Evolutionary conservation across 441 rosid species (phyloP).

Genomic region (Euphorbia schlechtendalii): DNA sequence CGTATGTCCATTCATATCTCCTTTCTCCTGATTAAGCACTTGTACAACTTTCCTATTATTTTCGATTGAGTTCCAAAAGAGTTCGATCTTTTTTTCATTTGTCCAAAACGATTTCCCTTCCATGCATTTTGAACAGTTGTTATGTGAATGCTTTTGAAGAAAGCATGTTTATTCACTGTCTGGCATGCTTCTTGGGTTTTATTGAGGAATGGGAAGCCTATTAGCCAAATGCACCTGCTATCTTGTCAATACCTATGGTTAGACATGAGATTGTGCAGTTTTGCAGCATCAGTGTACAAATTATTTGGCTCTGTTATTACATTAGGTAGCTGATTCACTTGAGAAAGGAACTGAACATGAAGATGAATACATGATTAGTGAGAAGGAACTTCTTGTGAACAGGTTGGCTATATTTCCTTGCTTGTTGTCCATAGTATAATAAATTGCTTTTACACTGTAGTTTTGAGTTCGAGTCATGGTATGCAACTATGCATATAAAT

Average conservation of each 20-base stretch:
- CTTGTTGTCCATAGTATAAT: slow-evolving; percentile 4
- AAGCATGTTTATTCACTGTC: background rate
- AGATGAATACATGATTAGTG: slow-evolving; percentile 99
- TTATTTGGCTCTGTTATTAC: slow-evolving; percentile 1
- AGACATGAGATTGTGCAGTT: background rate
- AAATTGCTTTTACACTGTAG: background rate
- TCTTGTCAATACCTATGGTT: slow-evolving; percentile 1
- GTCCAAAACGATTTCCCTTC: background rate
- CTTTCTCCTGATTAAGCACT: background rate
- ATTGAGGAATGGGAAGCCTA: background rate
- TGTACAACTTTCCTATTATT: background rate
- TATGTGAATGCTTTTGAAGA: background rate
- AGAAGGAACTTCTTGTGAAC: slow-evolving; percentile 94
- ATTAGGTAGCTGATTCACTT: slow-evolving; percentile 93
- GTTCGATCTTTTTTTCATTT: background rate
- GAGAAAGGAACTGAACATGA: slow-evolving; percentile 99
- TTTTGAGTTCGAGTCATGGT: slow-evolving; percentile 7
- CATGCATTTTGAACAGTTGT: background rate
- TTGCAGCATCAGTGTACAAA: slow-evolving; percentile 4
- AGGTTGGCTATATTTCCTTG: slow-evolving; percentile 33
- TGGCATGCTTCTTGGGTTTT: background rate
- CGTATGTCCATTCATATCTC: background rate
- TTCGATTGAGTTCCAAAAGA: background rate
- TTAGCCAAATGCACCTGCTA: background rate
- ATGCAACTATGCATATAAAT: slow-evolving; percentile 7